Base-by-base conservation (phyloP, 495 filamentous ascomycete genomes). In the Podospora conica region DNA sequence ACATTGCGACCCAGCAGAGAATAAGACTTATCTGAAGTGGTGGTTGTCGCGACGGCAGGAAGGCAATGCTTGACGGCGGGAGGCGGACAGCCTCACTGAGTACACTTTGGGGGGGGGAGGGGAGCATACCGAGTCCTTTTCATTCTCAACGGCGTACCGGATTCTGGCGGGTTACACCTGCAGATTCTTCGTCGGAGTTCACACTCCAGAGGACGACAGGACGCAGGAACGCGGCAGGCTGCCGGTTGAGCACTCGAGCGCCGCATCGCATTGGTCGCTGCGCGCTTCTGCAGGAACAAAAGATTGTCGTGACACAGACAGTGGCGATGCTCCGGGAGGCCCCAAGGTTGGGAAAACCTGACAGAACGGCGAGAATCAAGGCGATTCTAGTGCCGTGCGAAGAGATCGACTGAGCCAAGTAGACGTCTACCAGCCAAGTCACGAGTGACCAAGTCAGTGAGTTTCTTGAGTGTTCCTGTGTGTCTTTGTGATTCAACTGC, bases 261-360 rank as follows among this genome's bases (percentile, higher is more conserved):
- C 53, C 24, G 60, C 60, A 62, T 68, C 53, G 66, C 59, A 67
- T 60, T 63, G 61, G 61, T 21, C 21, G 20, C 63, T 67, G 53
- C 55, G 54, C 60, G 64, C 61, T 65, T 66, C 68, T 67, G 68
- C 68, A 70, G 69, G 69, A 71, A 69, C 64, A 65, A 58, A 66
- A 60, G 48, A 61, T 63, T 65, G 67, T 27, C 25, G 68, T 71
- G 63, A 62, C 68, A 70, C 69, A 66, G 65, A 31, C 53, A 54
- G 67, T 71, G 71, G 71, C 69, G 64, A 73, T 67, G 68, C 59
- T 24, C 25, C 28, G 21, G 33, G 24, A 62, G 25, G 23, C 15
- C 20, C 23, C 25, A 28, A 62, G 58, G 25, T 20, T 31, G 58
- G n/a, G 22, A 24, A 56, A 20, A 27, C 15, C 9, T 27, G 3